Evolutionary conservation across 1,284 basidiomycete genomes (phyloP).

Genomic region (Papiliotrema terrestris): DNA sequence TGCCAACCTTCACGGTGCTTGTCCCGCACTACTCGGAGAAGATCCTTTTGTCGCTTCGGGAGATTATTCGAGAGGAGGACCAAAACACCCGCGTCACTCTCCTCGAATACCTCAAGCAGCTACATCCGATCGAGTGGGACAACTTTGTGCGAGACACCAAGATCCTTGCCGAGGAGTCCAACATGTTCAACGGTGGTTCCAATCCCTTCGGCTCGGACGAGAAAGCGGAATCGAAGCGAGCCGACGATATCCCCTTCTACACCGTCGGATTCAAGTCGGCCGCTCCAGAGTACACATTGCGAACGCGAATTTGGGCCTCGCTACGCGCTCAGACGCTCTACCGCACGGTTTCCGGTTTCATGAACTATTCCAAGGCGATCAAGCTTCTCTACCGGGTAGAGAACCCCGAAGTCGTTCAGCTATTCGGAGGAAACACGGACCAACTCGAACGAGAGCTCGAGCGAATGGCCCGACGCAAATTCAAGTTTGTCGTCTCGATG

Average conservation of each 20-base stretch:
- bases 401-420: conserved; percentile 96
- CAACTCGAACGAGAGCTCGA: conserved; percentile 95
- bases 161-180: conserved; percentile 94
- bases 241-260: conserved; percentile 96
- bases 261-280: conserved; percentile 99
- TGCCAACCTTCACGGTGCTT: conserved; percentile 95
- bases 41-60: conserved; percentile 86
- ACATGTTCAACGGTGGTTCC: conserved; percentile 69
- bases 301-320: conserved; percentile 98
- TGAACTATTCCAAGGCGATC: conserved; percentile 99
- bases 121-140: conserved; percentile 98
- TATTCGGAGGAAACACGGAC: conserved; percentile 96
- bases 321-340: conserved; percentile 97
- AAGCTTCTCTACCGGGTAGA: conserved; percentile 99
- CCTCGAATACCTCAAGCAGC: conserved; percentile 94
- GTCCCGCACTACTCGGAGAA: conserved; percentile 96
- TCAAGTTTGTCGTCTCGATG: conserved; percentile 99
- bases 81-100: conserved; percentile 91
- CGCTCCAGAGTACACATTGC: conserved; percentile 95
- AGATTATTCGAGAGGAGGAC: conserved; percentile 95
- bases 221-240: conserved; percentile 72
- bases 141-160: conserved; percentile 99
- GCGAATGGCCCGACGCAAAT: conserved; percentile 95
- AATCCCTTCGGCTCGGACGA: conserved; percentile 76
- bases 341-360: conserved; percentile 98